Evolutionary conservation across 2,329 filamentous ascomycete species (phyloP).

Genomic region (Arthrobotrys pseudoclavata): DNA sequence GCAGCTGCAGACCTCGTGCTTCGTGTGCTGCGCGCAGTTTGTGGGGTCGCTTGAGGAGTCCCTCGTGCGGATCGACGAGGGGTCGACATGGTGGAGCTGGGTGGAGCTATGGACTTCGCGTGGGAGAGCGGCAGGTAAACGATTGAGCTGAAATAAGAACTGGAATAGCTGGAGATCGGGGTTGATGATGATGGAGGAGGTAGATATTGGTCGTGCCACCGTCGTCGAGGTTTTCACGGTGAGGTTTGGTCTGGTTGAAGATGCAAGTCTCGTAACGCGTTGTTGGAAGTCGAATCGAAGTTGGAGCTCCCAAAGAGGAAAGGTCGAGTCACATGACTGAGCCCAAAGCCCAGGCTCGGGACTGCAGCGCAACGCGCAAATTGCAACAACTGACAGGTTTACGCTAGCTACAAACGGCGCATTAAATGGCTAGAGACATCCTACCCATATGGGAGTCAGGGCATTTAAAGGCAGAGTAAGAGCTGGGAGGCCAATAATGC

Average conservation of each 20-base stretch:
- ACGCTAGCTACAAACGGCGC: too few relatives aligned
- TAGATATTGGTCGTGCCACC: conserved; percentile 7
- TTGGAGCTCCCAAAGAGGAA: conserved; percentile 36
- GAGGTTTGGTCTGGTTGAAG: conserved; percentile 10
- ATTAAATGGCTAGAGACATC: too few relatives aligned
- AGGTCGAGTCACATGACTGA: conserved; percentile 18
- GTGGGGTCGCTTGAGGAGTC: conserved; percentile 46
- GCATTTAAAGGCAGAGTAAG: too few relatives aligned
- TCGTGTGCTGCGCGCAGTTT: conserved; percentile 51
- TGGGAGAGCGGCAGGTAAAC: neutral
- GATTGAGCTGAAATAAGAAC: conserved; percentile 21
- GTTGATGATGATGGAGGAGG: neutral
- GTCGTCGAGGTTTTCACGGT: conserved; percentile 19
- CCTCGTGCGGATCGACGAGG: conserved; percentile 57
- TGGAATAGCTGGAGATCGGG: neutral
- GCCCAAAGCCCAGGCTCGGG: neutral
- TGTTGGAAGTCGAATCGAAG: conserved; percentile 46
- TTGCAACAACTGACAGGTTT: neutral
- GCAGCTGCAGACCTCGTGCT: conserved; percentile 42
- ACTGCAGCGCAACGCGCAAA: neutral
- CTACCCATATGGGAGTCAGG: too few relatives aligned
- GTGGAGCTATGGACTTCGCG: conserved; percentile 3
- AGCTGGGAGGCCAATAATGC: too few relatives aligned
- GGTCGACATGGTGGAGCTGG: conserved; percentile 51
- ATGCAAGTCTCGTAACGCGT: conserved; percentile 35